Percentiles rank a stretch among this genome's conserved stretches.
Evolutionary conservation across 2,329 filamentous ascomycete species (phyloP).

Genomic region (Botrytis byssoidea): DNA sequence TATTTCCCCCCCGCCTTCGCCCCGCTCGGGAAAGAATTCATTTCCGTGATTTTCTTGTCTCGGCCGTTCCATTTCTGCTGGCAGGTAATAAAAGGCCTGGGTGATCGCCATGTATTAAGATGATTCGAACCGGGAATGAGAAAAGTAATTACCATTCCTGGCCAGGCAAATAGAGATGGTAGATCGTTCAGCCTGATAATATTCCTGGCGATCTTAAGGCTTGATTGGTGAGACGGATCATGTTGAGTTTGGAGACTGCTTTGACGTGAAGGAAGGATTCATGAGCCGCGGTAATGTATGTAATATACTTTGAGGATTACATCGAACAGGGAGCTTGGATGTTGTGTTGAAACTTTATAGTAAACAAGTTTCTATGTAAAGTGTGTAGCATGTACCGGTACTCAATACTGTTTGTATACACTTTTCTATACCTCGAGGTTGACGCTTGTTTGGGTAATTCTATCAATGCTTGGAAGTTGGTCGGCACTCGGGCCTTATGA

Average conservation of each 20-base stretch:
- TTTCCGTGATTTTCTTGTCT: neutral
- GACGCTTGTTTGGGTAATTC: neutral
- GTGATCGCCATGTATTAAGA: neutral
- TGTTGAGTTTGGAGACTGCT: neutral
- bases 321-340: neutral
- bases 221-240: neutral
- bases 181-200: neutral
- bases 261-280: neutral
- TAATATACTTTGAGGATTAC: neutral
- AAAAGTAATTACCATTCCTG: neutral
- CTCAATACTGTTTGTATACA: neutral
- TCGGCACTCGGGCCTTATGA: neutral
- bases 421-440: neutral
- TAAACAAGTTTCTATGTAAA: neutral
- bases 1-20: neutral
- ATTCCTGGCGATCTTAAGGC: neutral
- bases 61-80: constrained; percentile 3
- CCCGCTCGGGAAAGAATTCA: neutral
- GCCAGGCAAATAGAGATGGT: neutral
- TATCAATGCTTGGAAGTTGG: constrained; percentile 2
- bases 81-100: neutral
- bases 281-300: neutral
- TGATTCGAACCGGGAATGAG: neutral
- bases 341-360: neutral
- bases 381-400: neutral